Base-by-base conservation (phyloP, 2,329 filamentous ascomycete species). In the Tolypocladium ovalisporum region DNA sequence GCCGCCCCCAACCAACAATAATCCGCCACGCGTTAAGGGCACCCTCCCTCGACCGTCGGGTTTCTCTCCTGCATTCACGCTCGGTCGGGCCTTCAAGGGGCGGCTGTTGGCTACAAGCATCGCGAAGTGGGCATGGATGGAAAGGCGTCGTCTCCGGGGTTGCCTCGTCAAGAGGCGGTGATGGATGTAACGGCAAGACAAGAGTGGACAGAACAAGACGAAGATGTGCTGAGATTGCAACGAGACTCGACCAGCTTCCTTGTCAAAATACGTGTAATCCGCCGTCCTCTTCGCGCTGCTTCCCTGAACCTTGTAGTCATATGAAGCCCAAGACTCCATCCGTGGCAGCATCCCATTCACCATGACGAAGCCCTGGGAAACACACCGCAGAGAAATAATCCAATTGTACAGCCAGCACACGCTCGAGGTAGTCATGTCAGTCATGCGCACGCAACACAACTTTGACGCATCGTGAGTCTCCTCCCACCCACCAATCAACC, bases 331-430 rank as follows among this genome's bases (percentile, higher is more conserved):
- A 10, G 10, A 15, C 24, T 34, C 13, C 22, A 36, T 24, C 8
- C 15, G 24, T 27, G 15, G 37, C 35, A 54, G 22, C 52, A 54
- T 2, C 35, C 22, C 39, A 10, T 29, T 4, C 24, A 19, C 35
- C 52, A 54, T 54, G 52, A 57, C 39, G 40, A 51, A 54, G 40
- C 15, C 67, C 17, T 79, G 76, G 76, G 65, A 70, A 8, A 65
- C 70, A 24, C 62, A 74, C 64, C 68, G 66, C 35, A 56, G 61
- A 1, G 62, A 59, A 34, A 78, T 79, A 58, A 65, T 69, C 40
- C 61, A 60, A 29, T 62, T 77, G 34, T 79, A 79, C 64, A 67
- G 75, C 22, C 68, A 68, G 39, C 66, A 63, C 55, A 76, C 73
- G 7, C 69, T 79, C 36, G 64, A 72, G 8, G 70, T 75, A 24